These are phyloP conservation scores for Pugionium dolabratum DNA, from an alignment of 345 rosid species.

Conservation along the genomic window DNA sequence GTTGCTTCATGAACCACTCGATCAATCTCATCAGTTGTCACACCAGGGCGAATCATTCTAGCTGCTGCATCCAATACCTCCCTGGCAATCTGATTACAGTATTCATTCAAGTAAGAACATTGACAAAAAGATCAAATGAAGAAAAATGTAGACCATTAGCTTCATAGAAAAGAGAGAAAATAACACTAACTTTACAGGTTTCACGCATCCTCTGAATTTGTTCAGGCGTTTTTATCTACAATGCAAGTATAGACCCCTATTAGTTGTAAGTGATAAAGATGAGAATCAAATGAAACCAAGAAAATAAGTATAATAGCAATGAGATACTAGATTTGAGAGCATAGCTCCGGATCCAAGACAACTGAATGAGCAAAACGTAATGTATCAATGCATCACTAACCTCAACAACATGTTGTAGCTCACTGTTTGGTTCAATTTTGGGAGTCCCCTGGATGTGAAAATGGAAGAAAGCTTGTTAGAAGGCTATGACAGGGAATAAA, in stretches of 20 bases:
- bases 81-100: constrained; percentile 63
- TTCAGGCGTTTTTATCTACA: constrained; percentile 84
- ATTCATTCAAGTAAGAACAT: constrained; percentile 15
- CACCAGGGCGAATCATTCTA: constrained; percentile 69
- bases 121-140: not conserved
- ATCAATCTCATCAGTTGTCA: constrained; percentile 97
- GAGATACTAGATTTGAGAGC: constrained; percentile 6
- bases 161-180: not conserved
- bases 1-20: constrained; percentile 90
- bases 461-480: not conserved
- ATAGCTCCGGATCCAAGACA: constrained; percentile 7
- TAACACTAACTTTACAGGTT: constrained; percentile 73
- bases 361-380: constrained; percentile 3
- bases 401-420: constrained; percentile 85
- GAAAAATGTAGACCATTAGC: not conserved
- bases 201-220: constrained; percentile 88
- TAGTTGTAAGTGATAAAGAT: not conserved
- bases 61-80: constrained; percentile 96
- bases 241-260: constrained; percentile 23
- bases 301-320: not conserved
- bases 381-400: constrained; percentile 39
- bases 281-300: not conserved
- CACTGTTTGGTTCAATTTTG: constrained; percentile 83
- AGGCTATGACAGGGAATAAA: not conserved
- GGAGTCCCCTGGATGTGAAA: constrained; percentile 67